These are phyloP conservation scores for Xylariomycetidae sp. DNA, from an alignment of 2,329 filamentous ascomycete genomes.

Conservation along the genomic window DNA sequence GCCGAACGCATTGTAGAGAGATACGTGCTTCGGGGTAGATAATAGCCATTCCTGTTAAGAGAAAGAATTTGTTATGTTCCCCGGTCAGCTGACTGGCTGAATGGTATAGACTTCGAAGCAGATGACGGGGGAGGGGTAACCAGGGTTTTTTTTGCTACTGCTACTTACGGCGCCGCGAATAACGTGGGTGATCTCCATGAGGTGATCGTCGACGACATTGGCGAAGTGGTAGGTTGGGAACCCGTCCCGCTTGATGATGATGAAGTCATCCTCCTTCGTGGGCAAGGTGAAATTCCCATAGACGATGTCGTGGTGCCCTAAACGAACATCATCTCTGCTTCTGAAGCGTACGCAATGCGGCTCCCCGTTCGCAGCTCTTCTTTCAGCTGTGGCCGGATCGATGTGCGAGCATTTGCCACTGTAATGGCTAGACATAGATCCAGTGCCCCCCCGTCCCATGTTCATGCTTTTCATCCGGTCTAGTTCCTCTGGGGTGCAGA, in stretches of 20 bases:
- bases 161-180: slow-evolving; percentile 73
- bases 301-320: slow-evolving; percentile 70
- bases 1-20: slow-evolving; percentile 71
- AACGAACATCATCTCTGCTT: slow-evolving; percentile 57
- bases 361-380: slow-evolving; percentile 65
- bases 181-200: slow-evolving; percentile 94
- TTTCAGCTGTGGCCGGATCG: slow-evolving; percentile 61
- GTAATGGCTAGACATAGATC: too few species aligned
- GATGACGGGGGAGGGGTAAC: not conserved
- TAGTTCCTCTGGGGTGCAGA: slow-evolving; percentile 73
- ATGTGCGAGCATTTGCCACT: slow-evolving; percentile 68
- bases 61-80: too few species aligned
- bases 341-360: slow-evolving; percentile 73
- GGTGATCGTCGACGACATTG: slow-evolving; percentile 93
- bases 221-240: slow-evolving; percentile 95
- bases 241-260: slow-evolving; percentile 86
- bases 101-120: not conserved
- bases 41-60: slow-evolving; percentile 79
- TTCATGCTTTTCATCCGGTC: slow-evolving; percentile 60
- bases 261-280: slow-evolving; percentile 68
- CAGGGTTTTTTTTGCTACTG: not conserved
- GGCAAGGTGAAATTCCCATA: slow-evolving; percentile 64
- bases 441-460: slow-evolving; percentile 44
- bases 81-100: not conserved
- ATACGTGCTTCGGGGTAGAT: slow-evolving; percentile 72